Conservation (phyloP, 75 land plant species). For the Selaginella tamariscina region DNA sequence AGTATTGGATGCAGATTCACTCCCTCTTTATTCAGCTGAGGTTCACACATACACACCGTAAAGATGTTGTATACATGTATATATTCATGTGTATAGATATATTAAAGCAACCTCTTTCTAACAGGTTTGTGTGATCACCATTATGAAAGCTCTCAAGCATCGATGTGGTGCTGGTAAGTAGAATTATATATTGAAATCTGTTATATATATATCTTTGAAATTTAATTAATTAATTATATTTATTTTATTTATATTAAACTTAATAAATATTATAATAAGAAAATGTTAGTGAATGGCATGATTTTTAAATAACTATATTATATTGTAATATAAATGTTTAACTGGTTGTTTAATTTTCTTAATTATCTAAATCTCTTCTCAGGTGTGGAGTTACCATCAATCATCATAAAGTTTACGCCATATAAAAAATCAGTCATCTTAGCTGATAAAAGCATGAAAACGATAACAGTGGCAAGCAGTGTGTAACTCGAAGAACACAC, state of each 20-base stretch:
- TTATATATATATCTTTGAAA: background rate
- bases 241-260: too few species aligned
- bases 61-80: background rate
- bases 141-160: background rate
- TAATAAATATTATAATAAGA: too few species aligned
- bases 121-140: constrained; percentile 12
- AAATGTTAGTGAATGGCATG: too few species aligned
- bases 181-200: background rate
- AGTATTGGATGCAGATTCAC: constrained; percentile 37
- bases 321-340: background rate
- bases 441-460: background rate
- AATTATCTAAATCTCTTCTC: background rate
- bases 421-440: background rate
- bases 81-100: background rate
- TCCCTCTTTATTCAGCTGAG: constrained; percentile 49
- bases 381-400: constrained; percentile 13
- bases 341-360: background rate
- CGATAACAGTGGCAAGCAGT: background rate
- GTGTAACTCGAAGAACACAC: background rate
- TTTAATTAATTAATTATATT: too few species aligned
- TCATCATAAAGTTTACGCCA: constrained; percentile 6
- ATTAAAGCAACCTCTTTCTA: background rate
- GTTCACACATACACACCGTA: constrained; percentile 18
- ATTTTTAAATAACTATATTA: too few species aligned
- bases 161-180: constrained; percentile 9